phyloP scores from a whole-genome alignment of 768 basidiomycete species.

The Hypholoma sublateritium region DNA sequence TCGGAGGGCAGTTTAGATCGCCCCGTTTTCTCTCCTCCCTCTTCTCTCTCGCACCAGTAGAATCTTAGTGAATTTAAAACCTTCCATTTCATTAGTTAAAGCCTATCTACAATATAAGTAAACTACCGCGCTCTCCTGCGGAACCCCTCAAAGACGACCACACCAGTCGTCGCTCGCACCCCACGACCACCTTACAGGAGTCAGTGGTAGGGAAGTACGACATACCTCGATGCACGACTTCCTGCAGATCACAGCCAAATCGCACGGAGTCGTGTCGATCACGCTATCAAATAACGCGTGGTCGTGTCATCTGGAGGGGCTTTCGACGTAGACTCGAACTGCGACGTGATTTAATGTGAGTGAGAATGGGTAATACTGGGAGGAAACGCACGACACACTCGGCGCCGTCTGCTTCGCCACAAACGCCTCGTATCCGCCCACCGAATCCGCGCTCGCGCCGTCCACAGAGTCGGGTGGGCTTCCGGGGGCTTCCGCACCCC shows the following conservation, averaged over 20 bases:
- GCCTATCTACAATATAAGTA: too few relatives aligned
- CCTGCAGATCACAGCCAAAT: conserved; percentile 46
- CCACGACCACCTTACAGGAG: too few relatives aligned
- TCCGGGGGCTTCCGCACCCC: conserved; percentile 26
- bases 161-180: too few relatives aligned
- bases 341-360: too few relatives aligned
- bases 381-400: conserved; percentile 50
- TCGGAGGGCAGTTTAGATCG: too few relatives aligned
- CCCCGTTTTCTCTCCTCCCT: too few relatives aligned
- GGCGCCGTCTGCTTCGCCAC: conserved; percentile 72
- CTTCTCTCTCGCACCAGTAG: too few relatives aligned
- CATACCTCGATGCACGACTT: conserved; percentile 48
- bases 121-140: too few relatives aligned
- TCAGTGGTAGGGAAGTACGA: not conserved
- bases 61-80: too few relatives aligned
- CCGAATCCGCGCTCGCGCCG: conserved; percentile 57
- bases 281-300: conserved; percentile 30
- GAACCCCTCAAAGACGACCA: too few relatives aligned
- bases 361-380: too few relatives aligned
- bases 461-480: conserved; percentile 72
- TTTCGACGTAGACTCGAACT: conserved; percentile 58
- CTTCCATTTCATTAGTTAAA: too few relatives aligned
- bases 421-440: conserved; percentile 85
- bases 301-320: conserved; percentile 66
- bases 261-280: conserved; percentile 48